These are phyloP conservation scores for Sugiyamaella boreocaroliniensis DNA, from an alignment of 805 yeast genomes.

Conservation along the genomic window DNA sequence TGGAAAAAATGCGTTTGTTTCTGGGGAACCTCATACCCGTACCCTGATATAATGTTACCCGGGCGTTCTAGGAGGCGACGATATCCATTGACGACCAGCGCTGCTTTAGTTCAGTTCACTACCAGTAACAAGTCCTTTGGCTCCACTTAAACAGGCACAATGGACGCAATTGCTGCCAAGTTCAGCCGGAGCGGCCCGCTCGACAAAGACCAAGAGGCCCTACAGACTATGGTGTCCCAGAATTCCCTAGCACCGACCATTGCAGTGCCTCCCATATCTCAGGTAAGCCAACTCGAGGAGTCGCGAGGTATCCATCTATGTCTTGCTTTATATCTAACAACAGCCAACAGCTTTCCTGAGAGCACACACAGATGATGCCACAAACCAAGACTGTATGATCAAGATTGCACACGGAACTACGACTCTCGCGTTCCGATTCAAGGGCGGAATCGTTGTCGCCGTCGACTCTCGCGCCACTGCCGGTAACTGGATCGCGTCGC, in stretches of 20 bases:
- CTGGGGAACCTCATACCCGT: background rate
- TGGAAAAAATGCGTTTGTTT: background rate
- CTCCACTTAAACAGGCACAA: constrained; percentile 5
- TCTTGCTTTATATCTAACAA: background rate
- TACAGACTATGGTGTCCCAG: constrained; percentile 7
- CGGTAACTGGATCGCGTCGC: constrained; percentile 97
- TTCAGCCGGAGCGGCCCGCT: constrained; percentile 11
- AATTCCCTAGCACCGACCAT: constrained; percentile 21
- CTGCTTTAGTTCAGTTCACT: background rate
- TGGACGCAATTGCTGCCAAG: constrained; percentile 30
- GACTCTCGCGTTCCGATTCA: constrained; percentile 89
- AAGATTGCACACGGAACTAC: constrained; percentile 99
- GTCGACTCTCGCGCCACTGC: constrained; percentile 98
- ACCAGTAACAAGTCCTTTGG: background rate
- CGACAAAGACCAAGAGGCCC: constrained; percentile 9
- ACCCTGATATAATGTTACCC: background rate
- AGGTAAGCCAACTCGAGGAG: constrained; percentile 16
- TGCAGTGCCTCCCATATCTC: constrained; percentile 27
- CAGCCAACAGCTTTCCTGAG: constrained; percentile 87
- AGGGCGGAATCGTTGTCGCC: constrained; percentile 91
- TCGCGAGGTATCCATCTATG: background rate
- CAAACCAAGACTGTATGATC: constrained; percentile 89
- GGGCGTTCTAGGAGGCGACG: background rate
- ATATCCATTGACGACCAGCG: background rate
- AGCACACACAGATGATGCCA: constrained; percentile 95